Base-by-base conservation (phyloP, 2,329 filamentous ascomycete genomes). In the Fusarium sp. region DNA sequence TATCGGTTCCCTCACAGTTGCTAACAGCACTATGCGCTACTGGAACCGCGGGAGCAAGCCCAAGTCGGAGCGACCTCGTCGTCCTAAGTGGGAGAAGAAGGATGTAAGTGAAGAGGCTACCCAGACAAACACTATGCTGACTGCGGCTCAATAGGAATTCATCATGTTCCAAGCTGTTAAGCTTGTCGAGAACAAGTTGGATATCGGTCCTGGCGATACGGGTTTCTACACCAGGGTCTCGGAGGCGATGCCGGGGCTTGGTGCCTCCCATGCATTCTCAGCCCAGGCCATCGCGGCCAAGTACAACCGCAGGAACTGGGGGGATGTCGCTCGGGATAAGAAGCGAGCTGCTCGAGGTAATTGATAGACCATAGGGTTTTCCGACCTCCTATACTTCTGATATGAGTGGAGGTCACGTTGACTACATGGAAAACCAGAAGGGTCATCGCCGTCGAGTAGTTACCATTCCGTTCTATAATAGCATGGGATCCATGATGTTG, bases 281-380 rank as follows among this genome's bases (percentile, higher is more conserved):
- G 29, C 43, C 15, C 43, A 47, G 43, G 43, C 43, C 15, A 47
- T 47, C 29, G 29, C 43, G 43, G 43, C 43, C 18, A 47, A 47
- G 29, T 47, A 35, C 18, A 14, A 33, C 14, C 11, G 17, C 15
- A n/a, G 43, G 8, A 17, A 20, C 17, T 31, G 43, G 29, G 43
- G 43, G 13, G 43, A 47, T 20, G 20, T 47, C 14, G 20, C 18
- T 17, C 43, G 43, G 6, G 11, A 8, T 9, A 25, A 25, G 25
- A 8, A 5, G 14, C 20, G 14, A 25, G 43, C 9, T 18, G 20
- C 11, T 15, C 20, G 18, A n/a, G 17, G 4, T 11, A 18, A 15
- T n/a, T n/a, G n/a, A n/a, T n/a, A n/a, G n/a, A n/a, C n/a, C n/a
- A n/a, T n/a, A n/a, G n/a, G n/a, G n/a, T n/a, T n/a, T n/a, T n/a